Base-by-base conservation (phyloP, 2,329 filamentous ascomycete species). In the Dactylellina parvicollis region DNA sequence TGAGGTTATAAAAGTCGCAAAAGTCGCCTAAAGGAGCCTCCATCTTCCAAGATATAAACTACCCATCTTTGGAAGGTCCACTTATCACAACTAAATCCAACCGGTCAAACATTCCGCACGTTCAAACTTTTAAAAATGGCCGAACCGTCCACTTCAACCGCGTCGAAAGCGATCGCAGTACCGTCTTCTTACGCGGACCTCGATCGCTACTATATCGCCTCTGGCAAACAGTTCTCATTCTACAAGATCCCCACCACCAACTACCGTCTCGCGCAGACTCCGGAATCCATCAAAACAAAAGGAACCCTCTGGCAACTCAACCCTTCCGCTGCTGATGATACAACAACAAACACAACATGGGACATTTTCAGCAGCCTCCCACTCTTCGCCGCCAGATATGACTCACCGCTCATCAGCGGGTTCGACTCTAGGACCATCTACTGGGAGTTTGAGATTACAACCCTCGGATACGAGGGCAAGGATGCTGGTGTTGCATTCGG, bases 251-350 rank as follows among this genome's bases (percentile, higher is more conserved):
- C 69, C 26, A 66, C 69, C 8, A 12, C 60, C 16, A 73, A 52
- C 16, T 73, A 73, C 55, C 60, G 69, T 26, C 60, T 73, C 22
- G 60, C 60, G 2, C 69, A 73, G 42, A 73, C 69, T 12, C 22
- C 69, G 10, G 69, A 73, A 14, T 66, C 60, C 16, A 47, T 73
- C 28, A 73, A 73, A 36, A 73, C 69, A 1, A 73, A 73, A 34
- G 69, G 69, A 20, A 73, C 69, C 14, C 54, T 73, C 18, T 73
- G 69, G 69, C 69, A 73, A 28, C 69, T 73, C 38, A 73, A 73
- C 47, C 69, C 69, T 9, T 73, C 69, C 2, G 60, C 69, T 4
- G 49, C 60, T 2, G 54, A 65, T 47, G 60, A 65, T 24, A 22
- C 69, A 3, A 55, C 47, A 3, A 66, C 69, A 38, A 30, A 50